Evolutionary conservation across 2,329 filamentous ascomycete genomes (phyloP).

Genomic region (Exophiala phaeomuriformis): DNA sequence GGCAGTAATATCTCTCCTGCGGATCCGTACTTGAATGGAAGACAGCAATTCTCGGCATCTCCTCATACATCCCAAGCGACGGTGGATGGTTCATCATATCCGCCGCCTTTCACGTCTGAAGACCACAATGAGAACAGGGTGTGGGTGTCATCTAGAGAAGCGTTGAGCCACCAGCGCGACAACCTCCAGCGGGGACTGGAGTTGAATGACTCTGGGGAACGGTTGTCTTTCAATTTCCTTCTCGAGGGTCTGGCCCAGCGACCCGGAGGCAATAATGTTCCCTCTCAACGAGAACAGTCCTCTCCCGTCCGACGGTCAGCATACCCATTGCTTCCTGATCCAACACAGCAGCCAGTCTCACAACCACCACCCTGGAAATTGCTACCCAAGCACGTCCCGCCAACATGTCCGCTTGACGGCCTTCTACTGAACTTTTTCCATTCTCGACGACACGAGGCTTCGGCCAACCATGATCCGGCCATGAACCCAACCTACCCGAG

Average conservation of each 20-base stretch:
- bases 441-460: conserved; percentile 54
- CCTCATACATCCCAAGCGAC: conserved; percentile 20
- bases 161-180: conserved; percentile 39
- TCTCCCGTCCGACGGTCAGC: conserved; percentile 17
- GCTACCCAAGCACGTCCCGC: conserved; percentile 53
- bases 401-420: conserved; percentile 69
- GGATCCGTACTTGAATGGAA: conserved; percentile 30
- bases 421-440: conserved; percentile 74
- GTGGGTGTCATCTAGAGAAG: conserved; percentile 26
- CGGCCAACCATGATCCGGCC: conserved; percentile 56
- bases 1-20: conserved; percentile 3
- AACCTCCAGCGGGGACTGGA: conserved; percentile 45
- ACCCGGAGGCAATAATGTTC: conserved; percentile 38
- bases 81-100: conserved; percentile 8
- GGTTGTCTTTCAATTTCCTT: conserved; percentile 66
- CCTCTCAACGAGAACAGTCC: background rate
- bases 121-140: conserved; percentile 8
- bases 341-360: conserved; percentile 26
- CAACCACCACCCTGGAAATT: conserved; percentile 32
- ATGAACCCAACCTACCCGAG: conserved; percentile 71
- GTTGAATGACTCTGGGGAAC: conserved; percentile 52
- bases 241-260: conserved; percentile 53
- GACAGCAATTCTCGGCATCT: conserved; percentile 30
- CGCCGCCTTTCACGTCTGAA: conserved; percentile 7
- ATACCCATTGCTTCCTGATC: conserved; percentile 27